Base-by-base conservation (phyloP, 2,329 filamentous ascomycete genomes). In the Colletotrichum tabaci region DNA sequence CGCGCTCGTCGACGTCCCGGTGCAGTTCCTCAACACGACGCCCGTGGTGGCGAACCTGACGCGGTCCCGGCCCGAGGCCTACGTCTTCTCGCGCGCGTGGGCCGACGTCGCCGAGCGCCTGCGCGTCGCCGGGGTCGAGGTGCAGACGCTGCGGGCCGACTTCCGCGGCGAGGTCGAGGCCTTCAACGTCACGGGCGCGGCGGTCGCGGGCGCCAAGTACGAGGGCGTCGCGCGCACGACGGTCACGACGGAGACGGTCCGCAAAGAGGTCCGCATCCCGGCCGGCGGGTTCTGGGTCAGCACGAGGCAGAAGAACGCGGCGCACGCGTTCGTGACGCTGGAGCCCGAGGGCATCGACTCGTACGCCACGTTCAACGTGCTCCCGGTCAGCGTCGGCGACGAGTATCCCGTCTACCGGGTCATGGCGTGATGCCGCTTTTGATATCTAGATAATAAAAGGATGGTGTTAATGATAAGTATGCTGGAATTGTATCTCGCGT, bases 291-390 rank as follows among this genome's bases (percentile, higher is more conserved):
- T 79, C 61, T 74, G 75, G 35, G 74, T 81, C 0, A 80, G 77
- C 73, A 80, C 79, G 2, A 75, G 76, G 23, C 79, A 81, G 62
- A 79, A 78, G 73, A 81, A 80, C 16, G 78, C 79, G 0, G 79
- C 70, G 0, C 62, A 79, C 1, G 78, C 79, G 0, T 74, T 81
- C 12, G 72, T 76, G 12, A 77, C 76, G 0, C 65, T 81, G 15
- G 79, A 81, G 74, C 79, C 79, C 0, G 79, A 81, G 74, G 77
- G 77, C 3, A 77, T 78, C 12, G 79, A 81, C 64, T 81, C 79
- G 1, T 81, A 79, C 42, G 79, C 75, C 1, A 77, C 77, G 4
- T 77, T 76, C 21, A 80, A 79, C 60, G 76, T 81, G 13, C 69
- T 81, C 0, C 78, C 79, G 2, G 66, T 79, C 1, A 67, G 68